phyloP scores from a whole-genome alignment of 768 basidiomycete species.

The Agaricus blazei region DNA sequence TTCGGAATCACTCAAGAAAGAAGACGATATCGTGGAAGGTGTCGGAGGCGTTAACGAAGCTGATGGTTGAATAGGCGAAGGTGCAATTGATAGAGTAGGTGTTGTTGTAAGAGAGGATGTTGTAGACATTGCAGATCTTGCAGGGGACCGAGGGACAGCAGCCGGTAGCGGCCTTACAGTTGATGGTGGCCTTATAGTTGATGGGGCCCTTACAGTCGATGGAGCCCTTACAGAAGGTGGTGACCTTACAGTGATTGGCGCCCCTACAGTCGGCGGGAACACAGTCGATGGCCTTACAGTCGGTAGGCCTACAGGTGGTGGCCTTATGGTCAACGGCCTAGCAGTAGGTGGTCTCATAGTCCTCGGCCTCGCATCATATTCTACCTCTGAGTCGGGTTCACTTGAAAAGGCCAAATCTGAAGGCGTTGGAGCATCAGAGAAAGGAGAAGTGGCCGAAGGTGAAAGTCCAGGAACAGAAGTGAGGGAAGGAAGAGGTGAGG shows the following conservation, averaged over 20 bases:
- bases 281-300: too few species aligned
- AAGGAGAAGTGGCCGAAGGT: slow-evolving; percentile 23
- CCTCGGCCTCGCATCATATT: not conserved
- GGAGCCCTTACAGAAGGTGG: too few species aligned
- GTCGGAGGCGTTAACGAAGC: slow-evolving; percentile 22
- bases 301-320: too few species aligned
- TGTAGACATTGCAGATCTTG: not conserved
- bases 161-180: too few species aligned
- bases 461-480: slow-evolving; percentile 34
- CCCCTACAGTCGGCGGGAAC: too few species aligned
- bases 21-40: slow-evolving; percentile 28
- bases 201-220: too few species aligned
- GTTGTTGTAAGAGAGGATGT: too few species aligned
- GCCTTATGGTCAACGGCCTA: not conserved
- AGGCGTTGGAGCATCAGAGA: slow-evolving; percentile 25
- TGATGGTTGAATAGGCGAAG: not conserved
- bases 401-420: slow-evolving; percentile 25
- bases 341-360: too few species aligned
- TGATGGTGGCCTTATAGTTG: too few species aligned
- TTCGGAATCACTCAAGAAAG: slow-evolving; percentile 40
- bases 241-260: too few species aligned
- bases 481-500: slow-evolving; percentile 30
- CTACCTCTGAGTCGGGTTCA: slow-evolving; percentile 17
- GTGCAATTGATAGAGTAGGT: too few species aligned
- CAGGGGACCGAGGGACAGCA: slow-evolving; percentile 11